Percentiles rank a stretch among this genome's conserved stretches.
These are phyloP conservation scores for Blepharisma undulans DNA, from an alignment of 169 alveolate species.

Conservation along the genomic window DNA sequence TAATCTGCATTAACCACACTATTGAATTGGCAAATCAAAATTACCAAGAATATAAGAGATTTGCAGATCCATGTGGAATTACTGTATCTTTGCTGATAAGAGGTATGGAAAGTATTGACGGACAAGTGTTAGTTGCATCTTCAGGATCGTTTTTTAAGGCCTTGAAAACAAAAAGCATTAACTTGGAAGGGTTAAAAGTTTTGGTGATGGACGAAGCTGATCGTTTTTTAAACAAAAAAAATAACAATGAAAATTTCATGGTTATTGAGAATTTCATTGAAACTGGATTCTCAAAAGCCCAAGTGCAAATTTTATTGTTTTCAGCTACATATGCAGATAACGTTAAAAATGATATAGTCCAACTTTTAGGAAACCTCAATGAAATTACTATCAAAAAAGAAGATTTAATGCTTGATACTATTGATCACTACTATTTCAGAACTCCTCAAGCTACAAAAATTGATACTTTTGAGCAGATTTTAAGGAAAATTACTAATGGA, in stretches of 20 bases:
- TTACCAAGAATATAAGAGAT: slow-evolving; percentile 34
- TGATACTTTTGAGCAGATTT: neutral
- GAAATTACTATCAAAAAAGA: neutral
- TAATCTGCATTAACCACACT: slow-evolving; percentile 69
- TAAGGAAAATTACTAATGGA: neutral
- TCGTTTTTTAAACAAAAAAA: slow-evolving; percentile 40
- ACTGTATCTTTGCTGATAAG: slow-evolving; percentile 29
- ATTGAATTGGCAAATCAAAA: slow-evolving; percentile 74
- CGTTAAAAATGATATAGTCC: slow-evolving; percentile 85
- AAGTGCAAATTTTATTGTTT: slow-evolving; percentile 91
- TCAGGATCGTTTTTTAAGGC: slow-evolving; percentile 39
- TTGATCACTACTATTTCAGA: neutral
- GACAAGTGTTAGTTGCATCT: slow-evolving; percentile 64
- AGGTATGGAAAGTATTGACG: slow-evolving; percentile 20
- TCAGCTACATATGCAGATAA: slow-evolving; percentile 99
- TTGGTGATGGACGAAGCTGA: slow-evolving; percentile 81
- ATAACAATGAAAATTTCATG: neutral
- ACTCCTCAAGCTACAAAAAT: neutral
- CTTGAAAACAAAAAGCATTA: slow-evolving; percentile 26
- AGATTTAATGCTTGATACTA: neutral
- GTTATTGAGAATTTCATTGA: neutral
- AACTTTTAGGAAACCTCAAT: neutral
- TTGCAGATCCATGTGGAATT: slow-evolving; percentile 52
- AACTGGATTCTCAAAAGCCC: slow-evolving; percentile 51
- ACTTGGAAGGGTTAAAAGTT: slow-evolving; percentile 49